Conservation (phyloP, 192 early-diverging fungal species). For the Coemansia sp. region DNA sequence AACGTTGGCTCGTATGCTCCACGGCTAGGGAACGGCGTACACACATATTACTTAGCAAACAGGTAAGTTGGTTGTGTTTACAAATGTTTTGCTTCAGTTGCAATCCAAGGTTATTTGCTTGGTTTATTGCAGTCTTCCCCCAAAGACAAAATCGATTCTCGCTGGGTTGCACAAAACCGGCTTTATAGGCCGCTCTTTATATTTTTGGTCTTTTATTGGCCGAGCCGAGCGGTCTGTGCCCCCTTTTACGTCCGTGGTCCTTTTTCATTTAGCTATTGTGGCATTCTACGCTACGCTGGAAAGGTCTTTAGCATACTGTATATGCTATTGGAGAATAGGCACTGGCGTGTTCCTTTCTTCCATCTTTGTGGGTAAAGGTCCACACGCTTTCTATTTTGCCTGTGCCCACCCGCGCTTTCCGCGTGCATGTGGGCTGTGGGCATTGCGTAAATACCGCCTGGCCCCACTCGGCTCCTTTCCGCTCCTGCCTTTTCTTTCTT, state of each 20-base stretch:
- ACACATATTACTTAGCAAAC: background rate
- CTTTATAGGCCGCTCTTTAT: background rate
- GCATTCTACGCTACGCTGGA: background rate
- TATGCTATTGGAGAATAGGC: background rate
- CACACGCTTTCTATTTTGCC: background rate
- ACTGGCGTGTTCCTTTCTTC: background rate
- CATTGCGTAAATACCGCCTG: constrained; percentile 5
- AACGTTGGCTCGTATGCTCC: constrained; percentile 10
- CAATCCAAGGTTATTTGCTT: background rate
- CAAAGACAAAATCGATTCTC: background rate
- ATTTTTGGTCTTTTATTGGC: constrained; percentile 1
- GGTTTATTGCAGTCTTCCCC: background rate
- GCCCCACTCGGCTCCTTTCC: background rate
- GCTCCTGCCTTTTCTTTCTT: background rate
- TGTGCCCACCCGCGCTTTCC: background rate
- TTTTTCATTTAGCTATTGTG: background rate
- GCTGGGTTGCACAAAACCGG: background rate
- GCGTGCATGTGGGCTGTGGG: constrained; percentile 1
- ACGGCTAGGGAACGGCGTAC: background rate
- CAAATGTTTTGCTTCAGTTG: background rate
- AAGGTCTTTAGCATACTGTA: background rate
- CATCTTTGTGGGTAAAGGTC: background rate
- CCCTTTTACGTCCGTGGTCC: background rate
- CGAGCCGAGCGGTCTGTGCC: background rate
- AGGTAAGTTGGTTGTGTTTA: constrained; percentile 5